These are phyloP conservation scores for Talaromyces funiculosus DNA, from an alignment of 2,329 filamentous ascomycete genomes.

Conservation along the genomic window DNA sequence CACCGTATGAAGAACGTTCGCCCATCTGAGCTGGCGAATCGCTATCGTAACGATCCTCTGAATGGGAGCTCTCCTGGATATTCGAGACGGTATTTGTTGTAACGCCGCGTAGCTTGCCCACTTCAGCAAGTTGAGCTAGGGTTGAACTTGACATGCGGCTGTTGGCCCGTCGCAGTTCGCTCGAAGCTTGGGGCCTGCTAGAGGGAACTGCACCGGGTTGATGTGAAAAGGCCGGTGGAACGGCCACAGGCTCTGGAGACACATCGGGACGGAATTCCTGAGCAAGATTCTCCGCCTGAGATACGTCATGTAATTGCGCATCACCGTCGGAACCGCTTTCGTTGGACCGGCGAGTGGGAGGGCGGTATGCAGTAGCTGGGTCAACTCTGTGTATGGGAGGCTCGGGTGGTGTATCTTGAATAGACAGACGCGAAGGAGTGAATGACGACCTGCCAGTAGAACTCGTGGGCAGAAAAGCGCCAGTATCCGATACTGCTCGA, in stretches of 20 bases:
- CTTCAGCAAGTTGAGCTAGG: conserved; percentile 70
- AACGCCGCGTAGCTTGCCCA: conserved; percentile 49
- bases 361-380: conserved; percentile 12
- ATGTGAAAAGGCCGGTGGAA: conserved; percentile 75
- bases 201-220: conserved; percentile 64
- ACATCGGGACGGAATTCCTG: conserved; percentile 44
- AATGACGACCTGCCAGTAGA: conserved; percentile 3
- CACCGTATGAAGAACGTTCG: conserved; percentile 8
- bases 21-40: neutral
- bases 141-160: conserved; percentile 79
- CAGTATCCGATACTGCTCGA: conserved; percentile 30
- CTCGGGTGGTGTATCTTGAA: conserved; percentile 28
- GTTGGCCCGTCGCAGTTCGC: conserved; percentile 73
- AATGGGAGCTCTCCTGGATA: conserved; percentile 8
- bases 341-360: conserved; percentile 23
- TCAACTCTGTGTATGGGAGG: conserved; percentile 27
- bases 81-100: neutral
- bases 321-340: conserved; percentile 40
- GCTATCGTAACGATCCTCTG: conserved; percentile 7
- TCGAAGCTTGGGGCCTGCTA: conserved; percentile 65
- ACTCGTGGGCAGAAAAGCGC: conserved; percentile 18
- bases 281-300: conserved; percentile 25
- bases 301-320: conserved; percentile 18
- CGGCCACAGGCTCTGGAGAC: conserved; percentile 69
- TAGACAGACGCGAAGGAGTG: conserved; percentile 16